phyloP scores from a whole-genome alignment of 352 stramenopile species.

The Peronospora farinosa region DNA sequence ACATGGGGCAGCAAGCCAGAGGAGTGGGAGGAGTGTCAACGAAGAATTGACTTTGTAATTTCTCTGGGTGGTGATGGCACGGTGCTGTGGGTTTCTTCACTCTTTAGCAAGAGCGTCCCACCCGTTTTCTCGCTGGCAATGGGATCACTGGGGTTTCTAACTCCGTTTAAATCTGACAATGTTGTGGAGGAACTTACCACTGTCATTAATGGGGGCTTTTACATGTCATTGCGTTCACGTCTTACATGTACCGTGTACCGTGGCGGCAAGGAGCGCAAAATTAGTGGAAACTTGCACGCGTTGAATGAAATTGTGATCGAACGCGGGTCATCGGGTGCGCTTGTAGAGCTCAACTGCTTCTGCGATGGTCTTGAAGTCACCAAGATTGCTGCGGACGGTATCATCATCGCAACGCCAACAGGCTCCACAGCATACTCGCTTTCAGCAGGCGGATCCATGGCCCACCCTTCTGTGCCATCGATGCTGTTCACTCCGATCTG shows the following conservation, averaged over 20 bases:
- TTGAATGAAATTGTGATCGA: constrained; percentile 99
- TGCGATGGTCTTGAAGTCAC: constrained; percentile 94
- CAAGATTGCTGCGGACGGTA: constrained; percentile 92
- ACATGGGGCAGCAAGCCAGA: constrained; percentile 53
- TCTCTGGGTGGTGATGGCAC: constrained; percentile 94
- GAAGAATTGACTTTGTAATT: constrained; percentile 87
- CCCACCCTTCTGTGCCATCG: constrained; percentile 94
- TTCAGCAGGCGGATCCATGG: constrained; percentile 94
- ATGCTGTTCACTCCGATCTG: constrained; percentile 99
- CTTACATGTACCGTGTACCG: constrained; percentile 70
- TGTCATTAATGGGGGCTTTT: constrained; percentile 78
- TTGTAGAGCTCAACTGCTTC: constrained; percentile 96
- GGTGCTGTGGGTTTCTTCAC: constrained; percentile 82
- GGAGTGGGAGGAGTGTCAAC: constrained; percentile 66
- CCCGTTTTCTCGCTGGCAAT: constrained; percentile 93
- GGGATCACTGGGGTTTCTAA: constrained; percentile 95
- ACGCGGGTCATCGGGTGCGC: constrained; percentile 78
- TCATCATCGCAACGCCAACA: constrained; percentile 98
- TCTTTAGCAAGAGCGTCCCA: constrained; percentile 88
- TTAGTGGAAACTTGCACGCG: constrained; percentile 80
- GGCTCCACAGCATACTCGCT: constrained; percentile 98
- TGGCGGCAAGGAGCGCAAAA: constrained; percentile 44
- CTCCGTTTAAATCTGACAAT: constrained; percentile 84
- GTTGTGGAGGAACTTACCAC: constrained; percentile 61
- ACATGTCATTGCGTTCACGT: constrained; percentile 75